A percentile compares a stretch with the other conserved stretches of the same genome.
phyloP scores from a whole-genome alignment of 345 rosid genomes.

The Noccaea caerulescens region DNA sequence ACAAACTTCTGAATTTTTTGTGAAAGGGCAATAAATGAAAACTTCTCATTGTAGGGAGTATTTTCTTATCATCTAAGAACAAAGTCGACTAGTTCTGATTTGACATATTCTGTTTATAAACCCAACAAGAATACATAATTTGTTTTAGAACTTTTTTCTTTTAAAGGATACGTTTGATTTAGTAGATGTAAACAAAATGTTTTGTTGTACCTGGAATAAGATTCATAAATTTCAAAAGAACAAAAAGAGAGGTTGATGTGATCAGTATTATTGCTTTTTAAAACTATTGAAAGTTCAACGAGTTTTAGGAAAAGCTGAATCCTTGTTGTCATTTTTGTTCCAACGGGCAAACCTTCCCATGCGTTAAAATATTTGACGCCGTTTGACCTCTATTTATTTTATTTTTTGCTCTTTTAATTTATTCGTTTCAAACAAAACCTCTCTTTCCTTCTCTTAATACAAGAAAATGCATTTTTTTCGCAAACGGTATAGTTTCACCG shows the following conservation, averaged over 20 bases:
- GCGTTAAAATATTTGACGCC: slow-evolving; percentile 10
- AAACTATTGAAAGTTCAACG: slow-evolving; percentile 39
- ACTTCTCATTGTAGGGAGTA: too few relatives aligned
- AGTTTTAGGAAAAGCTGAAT: slow-evolving; percentile 35
- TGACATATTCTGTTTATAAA: neutral
- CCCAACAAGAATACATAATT: neutral
- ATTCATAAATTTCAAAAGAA: slow-evolving; percentile 25
- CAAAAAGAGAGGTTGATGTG: slow-evolving; percentile 32
- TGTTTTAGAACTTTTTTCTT: neutral
- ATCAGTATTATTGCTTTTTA: slow-evolving; percentile 29
- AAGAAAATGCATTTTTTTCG: neutral
- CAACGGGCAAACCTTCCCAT: slow-evolving; percentile 30
- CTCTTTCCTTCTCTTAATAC: neutral
- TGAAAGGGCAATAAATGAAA: too few relatives aligned
- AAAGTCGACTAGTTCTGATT: neutral
- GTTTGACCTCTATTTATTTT: slow-evolving; percentile 9
- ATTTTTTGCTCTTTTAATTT: neutral
- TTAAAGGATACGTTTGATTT: slow-evolving; percentile 4
- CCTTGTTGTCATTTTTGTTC: slow-evolving; percentile 28
- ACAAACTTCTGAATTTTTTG: too few relatives aligned
- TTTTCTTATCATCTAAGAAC: neutral
- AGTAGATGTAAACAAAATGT: neutral
- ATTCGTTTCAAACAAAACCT: neutral
- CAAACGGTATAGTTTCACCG: neutral
- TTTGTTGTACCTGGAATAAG: slow-evolving; percentile 22